Evolutionary conservation across 371 early-diverging fungal species (phyloP), one percentile per base, ranked within the genome.

Genomic region (Dipsacomyces acuminosporus): DNA sequence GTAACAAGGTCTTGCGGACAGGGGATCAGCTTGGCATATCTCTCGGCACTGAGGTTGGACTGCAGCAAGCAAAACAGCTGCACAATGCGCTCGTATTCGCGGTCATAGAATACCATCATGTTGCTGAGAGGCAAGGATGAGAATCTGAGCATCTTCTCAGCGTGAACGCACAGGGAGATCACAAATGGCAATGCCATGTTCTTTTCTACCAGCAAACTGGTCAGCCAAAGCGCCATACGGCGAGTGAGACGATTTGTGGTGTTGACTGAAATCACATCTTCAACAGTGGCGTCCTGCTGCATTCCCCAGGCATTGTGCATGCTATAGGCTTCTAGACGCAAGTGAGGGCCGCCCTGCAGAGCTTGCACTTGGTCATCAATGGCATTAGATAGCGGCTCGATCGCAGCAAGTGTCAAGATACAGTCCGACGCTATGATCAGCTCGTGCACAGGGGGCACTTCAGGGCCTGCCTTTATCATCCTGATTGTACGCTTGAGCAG

Each of bases 21-120:
- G 0, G 93, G 90, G 9, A 89, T 70, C 24, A 83, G 44, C 1
- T 56, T 57, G 46, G 64, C 67, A 45, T 82, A 91, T 36, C 76
- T 78, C 20, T 82, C 80, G 0, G 72, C 69, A 44, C 82, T 83
- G 23, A 86, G 76, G 34, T 83, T 72, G 8, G 78, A 71, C 18
- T 40, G 46, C 11, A 67, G 48, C 21, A 67, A 53, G 25, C 64
- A 41, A 25, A 63, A 64, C 25, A 67, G 59, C 64, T 67, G 69
- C 33, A 58, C 47, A 14, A 64, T 42, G 15, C 64, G 64, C 64
- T 67, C 69, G 23, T 64, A 33, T 44, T 67, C 69, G 18, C 69
- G 69, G 40, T 67, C 69, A 33, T 67, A 67, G 30, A 67, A 53
- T 7, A 48, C 47, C 34, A 64, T 38, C 33, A 58, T 41, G 48